Conservation (phyloP, 495 filamentous ascomycete genomes). For the Corynascus novoguineensis region DNA sequence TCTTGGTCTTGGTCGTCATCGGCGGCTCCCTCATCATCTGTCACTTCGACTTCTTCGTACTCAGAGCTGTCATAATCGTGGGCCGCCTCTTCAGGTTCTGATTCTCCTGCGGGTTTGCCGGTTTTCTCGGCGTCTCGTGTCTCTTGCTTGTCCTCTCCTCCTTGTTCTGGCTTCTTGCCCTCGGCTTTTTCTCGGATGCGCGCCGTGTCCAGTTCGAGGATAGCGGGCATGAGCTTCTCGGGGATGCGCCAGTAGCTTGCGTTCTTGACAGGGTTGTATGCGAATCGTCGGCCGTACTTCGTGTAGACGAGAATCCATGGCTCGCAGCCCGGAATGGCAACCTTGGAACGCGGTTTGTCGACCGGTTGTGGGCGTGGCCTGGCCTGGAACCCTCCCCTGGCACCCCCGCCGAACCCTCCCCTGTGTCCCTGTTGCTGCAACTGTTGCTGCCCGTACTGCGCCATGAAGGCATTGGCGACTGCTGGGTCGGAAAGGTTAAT, state of each 20-base stretch:
- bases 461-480: constrained; percentile 43
- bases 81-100: neutral
- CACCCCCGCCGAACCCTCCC: constrained; percentile 34
- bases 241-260: constrained; percentile 93
- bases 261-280: constrained; percentile 74
- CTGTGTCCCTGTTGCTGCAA: constrained; percentile 25
- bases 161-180: constrained; percentile 12
- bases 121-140: constrained; percentile 6
- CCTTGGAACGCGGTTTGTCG: constrained; percentile 78
- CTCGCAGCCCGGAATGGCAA: constrained; percentile 69
- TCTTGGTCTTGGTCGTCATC: constrained; percentile 40
- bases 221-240: constrained; percentile 70
- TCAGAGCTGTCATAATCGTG: constrained; percentile 50
- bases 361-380: constrained; percentile 57
- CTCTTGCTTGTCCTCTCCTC: neutral
- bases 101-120: neutral
- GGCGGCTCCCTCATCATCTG: constrained; percentile 55
- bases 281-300: constrained; percentile 80
- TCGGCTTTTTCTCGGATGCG: constrained; percentile 48
- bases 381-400: constrained; percentile 46
- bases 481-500: constrained; percentile 42
- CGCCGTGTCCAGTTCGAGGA: constrained; percentile 62
- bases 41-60: constrained; percentile 87
- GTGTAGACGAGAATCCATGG: constrained; percentile 95
- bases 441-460: constrained; percentile 34